Conservation (phyloP, 2,329 filamentous ascomycete species). For the Fusarium euwallaceae region DNA sequence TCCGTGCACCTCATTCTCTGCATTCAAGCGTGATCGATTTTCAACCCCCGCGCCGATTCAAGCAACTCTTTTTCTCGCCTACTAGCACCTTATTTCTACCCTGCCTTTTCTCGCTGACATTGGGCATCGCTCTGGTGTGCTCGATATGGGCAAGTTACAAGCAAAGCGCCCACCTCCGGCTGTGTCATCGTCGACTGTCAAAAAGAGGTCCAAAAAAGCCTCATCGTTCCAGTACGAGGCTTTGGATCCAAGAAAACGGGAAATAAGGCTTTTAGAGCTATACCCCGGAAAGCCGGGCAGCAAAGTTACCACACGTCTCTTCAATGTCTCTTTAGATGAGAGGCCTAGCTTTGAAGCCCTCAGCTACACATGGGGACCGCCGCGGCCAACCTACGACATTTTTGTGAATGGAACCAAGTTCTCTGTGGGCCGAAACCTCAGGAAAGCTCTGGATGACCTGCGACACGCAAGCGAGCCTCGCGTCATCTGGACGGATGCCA, state of each 20-base stretch:
- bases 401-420: not conserved
- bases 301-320: not conserved
- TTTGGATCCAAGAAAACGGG: not conserved
- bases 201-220: not conserved
- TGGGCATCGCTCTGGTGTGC: not conserved
- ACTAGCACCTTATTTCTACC: not conserved
- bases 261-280: conserved; percentile 4
- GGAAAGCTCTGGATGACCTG: conserved; percentile 10
- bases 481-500: conserved; percentile 18
- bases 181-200: not conserved
- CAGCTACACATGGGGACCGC: conserved; percentile 18
- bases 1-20: not conserved
- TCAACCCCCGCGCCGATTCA: not conserved
- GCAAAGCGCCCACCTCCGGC: not conserved
- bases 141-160: not conserved
- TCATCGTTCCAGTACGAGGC: not conserved
- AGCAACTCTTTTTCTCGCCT: not conserved
- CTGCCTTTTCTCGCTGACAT: not conserved
- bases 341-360: conserved; percentile 11
- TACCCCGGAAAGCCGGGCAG: conserved; percentile 7
- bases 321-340: conserved; percentile 4
- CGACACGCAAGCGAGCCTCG: not conserved
- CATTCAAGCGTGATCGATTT: not conserved
- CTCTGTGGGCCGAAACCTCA: not conserved
- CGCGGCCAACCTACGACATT: not conserved